Evolutionary conservation across 768 basidiomycete species (phyloP), one percentile per base, ranked within the genome.

Genomic region (Calvatia gigantea): DNA sequence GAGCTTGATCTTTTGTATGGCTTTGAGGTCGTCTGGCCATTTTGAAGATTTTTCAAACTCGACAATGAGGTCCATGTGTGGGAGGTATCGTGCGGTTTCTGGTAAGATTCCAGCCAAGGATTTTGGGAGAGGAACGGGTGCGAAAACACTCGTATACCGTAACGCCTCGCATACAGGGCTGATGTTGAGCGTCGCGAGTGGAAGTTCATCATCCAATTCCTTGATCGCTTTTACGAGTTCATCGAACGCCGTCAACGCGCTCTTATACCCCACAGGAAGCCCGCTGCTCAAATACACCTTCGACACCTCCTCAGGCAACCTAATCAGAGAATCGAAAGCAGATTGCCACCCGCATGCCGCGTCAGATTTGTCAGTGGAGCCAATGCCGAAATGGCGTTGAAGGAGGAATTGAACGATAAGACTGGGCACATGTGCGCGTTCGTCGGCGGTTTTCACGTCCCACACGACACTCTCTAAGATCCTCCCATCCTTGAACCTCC

Each of bases 391-490:
- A 66, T 98, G 96, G 23, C 79, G 76, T 15, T 75, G 64, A 8
- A 99, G 78, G 37, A 98, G 70, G 70, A 94, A 86, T 19, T 75
- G 72, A 25, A 92, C 83, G 61, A 98, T 82, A 71, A 82, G 77
- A 12, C 76, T 72, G 0, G 94, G 93, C 27, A 98, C 84, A 58
- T 86, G 81, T 0, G 84, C 76, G 25, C 91, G 85, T 58, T 94
- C 91, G 49, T 96, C 93, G 0, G 81, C 78, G 2, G 83, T 87
- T 58, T 82, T 80, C 6, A 92, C 83, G 17, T 97, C 89, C 97
- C 97, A 99, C 2, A 98, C 94, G n/a, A 98, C 93, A 61, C 89
- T 92, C 69, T 98, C 94, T 4, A 81, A 65, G 58, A 98, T 98
- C 15, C 87, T 81, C 1, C 96, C 96, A 63, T 99, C 95, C 69